Evolutionary conservation across 371 early-diverging fungal genomes (phyloP).

Genomic region (Rhizopus stolonifer): DNA sequence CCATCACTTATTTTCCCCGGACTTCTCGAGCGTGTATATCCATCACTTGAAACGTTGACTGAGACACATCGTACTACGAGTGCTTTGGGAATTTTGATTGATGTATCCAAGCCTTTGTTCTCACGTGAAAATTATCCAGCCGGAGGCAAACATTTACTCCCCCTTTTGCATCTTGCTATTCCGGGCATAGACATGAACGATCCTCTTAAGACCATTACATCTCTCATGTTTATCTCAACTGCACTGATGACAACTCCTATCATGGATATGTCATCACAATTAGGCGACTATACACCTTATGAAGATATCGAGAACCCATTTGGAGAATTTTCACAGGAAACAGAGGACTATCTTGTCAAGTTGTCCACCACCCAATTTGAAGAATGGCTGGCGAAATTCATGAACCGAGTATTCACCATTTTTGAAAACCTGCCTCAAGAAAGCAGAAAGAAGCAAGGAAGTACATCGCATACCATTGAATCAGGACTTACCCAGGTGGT

Average conservation of each 20-base stretch:
- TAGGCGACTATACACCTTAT: conserved; percentile 36
- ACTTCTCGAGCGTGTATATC: conserved; percentile 79
- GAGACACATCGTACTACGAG: conserved; percentile 89
- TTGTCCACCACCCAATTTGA: conserved; percentile 79
- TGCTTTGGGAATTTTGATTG: conserved; percentile 69
- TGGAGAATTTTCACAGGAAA: conserved; percentile 30
- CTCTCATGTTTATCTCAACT: conserved; percentile 74
- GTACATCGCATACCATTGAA: conserved; percentile 35
- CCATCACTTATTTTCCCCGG: conserved; percentile 80
- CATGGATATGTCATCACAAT: conserved; percentile 50
- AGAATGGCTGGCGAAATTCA: conserved; percentile 81
- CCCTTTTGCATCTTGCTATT: conserved; percentile 72
- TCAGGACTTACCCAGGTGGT: conserved; percentile 43
- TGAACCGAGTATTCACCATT: conserved; percentile 75
- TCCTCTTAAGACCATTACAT: conserved; percentile 71
- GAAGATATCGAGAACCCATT: conserved; percentile 53
- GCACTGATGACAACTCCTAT: conserved; percentile 69
- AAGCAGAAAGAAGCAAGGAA: conserved; percentile 38
- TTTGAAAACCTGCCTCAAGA: conserved; percentile 80
- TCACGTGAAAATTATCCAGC: conserved; percentile 72
- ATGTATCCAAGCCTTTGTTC: conserved; percentile 69
- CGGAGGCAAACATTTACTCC: conserved; percentile 81
- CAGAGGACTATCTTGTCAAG: conserved; percentile 66
- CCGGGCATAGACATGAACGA: conserved; percentile 94
- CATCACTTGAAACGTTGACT: conserved; percentile 83